Evolutionary conservation across 805 yeast species (phyloP), one percentile per base, ranked within the genome.

Genomic region (Teunomyces cretensis): DNA sequence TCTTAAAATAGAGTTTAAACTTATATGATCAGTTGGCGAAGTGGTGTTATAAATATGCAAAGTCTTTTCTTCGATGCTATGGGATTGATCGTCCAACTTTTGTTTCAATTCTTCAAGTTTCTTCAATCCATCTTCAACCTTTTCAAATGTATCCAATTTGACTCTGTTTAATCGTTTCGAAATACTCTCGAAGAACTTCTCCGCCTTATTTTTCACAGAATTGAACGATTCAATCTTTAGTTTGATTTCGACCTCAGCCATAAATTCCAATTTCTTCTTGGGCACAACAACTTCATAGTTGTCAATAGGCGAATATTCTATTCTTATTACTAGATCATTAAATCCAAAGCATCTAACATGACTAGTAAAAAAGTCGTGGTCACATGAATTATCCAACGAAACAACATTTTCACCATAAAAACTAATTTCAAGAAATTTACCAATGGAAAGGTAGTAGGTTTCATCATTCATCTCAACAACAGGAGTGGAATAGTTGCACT

Each of bases 371-470:
- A 85, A 83, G 60, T 90, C 89, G 64, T 92, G 97, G 0, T 74
- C 65, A 62, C 99, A 94, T 15, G 76, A 73, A 28, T 43, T 39
- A 30, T 72, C 65, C 44, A 86, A 79, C 17, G 54, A 44, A 5
- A 48, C 47, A 2, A 70, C 66, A 40, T 62, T 56, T 16, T 60
- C 57, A 3, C 74, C 74, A 87, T 96, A 89, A 60, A 91, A 91
- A 26, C 86, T 72, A 16, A 91, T 69, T 67, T 94, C 98, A 17
- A 94, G 69, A 60, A 87, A 94, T 59, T 95, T 95, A 0, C 98
- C 99, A 64, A 94, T 84, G 0, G 98, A 92, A 51, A 83, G 84
- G 57, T 84, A 89, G 84, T 95, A 91, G 0, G 97, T 83, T 32
- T 83, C 83, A 40, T 89, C 92, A 55, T 87, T 86, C 84, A 95